Evolutionary conservation across 164 flowering plant genomes (phyloP).

Genomic region (Sedum album): DNA sequence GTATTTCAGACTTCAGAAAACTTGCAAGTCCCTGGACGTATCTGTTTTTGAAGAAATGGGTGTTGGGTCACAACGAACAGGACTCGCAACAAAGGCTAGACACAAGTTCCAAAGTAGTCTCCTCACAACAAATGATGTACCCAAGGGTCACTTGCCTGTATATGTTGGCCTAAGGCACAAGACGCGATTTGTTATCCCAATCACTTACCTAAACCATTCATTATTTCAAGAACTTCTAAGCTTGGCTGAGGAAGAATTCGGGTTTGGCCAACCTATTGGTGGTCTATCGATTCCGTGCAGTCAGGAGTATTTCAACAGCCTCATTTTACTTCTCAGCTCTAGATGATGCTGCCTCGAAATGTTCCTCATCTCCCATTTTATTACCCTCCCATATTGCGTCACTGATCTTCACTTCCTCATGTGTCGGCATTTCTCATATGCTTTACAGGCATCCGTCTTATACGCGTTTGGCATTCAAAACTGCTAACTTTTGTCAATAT

Average conservation of each 20-base stretch:
- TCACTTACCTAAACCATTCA: background rate
- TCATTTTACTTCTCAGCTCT: background rate
- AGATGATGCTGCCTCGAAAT: background rate
- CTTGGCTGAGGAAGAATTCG: too few species aligned
- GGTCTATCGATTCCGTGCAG: constrained; percentile 6
- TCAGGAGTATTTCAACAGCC: constrained; percentile 3
- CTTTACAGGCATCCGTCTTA: too few species aligned
- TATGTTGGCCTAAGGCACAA: background rate
- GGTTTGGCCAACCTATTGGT: background rate
- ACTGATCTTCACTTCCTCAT: too few species aligned
- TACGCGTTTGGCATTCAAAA: too few species aligned
- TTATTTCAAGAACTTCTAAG: background rate
- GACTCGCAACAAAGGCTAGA: background rate
- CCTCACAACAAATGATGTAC: background rate
- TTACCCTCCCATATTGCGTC: too few species aligned
- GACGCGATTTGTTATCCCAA: constrained; percentile 9
- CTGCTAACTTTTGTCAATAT: too few species aligned
- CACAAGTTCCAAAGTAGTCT: background rate
- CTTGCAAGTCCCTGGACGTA: background rate
- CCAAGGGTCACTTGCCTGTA: constrained; percentile 1
- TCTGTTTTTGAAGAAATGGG: background rate
- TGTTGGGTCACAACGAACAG: background rate
- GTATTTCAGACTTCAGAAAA: too few species aligned
- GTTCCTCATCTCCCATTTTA: too few species aligned
- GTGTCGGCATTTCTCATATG: too few species aligned